These are phyloP conservation scores for Macroventuria anomochaeta DNA, from an alignment of 2,329 filamentous ascomycete species.

Conservation along the genomic window DNA sequence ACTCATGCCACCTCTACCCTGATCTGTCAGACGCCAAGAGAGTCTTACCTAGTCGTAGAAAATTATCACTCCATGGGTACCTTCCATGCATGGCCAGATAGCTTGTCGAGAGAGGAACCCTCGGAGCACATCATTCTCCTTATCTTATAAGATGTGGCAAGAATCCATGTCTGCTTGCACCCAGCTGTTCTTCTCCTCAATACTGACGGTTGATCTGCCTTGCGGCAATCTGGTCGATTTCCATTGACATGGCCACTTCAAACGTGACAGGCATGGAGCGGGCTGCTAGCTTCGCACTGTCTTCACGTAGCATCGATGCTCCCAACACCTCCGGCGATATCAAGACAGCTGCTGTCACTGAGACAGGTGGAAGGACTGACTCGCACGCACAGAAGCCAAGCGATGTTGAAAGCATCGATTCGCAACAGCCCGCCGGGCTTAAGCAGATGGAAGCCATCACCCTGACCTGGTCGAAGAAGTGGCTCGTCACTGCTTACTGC, in stretches of 20 bases:
- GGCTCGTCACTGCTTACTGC: constrained; percentile 50
- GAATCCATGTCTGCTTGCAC: neutral
- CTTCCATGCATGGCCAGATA: neutral
- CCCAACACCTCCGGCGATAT: neutral
- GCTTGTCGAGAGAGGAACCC: neutral
- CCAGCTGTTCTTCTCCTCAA: neutral
- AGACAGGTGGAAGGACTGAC: neutral
- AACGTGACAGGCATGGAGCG: neutral
- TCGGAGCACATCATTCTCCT: neutral
- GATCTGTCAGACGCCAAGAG: neutral
- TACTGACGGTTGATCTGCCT: neutral
- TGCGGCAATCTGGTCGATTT: neutral
- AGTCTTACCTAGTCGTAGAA: neutral
- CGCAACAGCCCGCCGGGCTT: constrained; percentile 19
- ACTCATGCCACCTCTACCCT: neutral
- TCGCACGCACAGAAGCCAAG: neutral
- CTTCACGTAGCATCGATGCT: neutral
- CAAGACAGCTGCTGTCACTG: neutral
- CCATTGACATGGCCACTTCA: neutral
- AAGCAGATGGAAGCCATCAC: constrained; percentile 53
- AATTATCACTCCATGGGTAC: neutral
- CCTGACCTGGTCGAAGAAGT: constrained; percentile 49
- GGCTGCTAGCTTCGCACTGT: constrained; percentile 1
- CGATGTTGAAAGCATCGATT: neutral
- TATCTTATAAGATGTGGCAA: neutral